Evolutionary conservation across 768 basidiomycete genomes (phyloP), one percentile per base, ranked within the genome.

Genomic region (Pilatotrama ljubarskyi): DNA sequence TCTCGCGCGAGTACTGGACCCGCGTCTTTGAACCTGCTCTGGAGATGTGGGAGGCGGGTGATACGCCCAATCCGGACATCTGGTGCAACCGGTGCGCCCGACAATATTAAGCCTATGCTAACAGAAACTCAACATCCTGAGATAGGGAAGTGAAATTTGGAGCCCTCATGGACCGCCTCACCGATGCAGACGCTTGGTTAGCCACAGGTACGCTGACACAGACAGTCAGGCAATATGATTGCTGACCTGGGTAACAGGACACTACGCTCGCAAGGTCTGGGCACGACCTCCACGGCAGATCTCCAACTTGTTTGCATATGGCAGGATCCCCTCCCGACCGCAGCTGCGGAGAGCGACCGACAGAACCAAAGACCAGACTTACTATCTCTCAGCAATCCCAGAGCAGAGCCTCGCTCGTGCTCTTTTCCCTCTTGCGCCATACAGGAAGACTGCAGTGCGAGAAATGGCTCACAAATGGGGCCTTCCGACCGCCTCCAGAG

Each of bases 51-150:
- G 83, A 89, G 68, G 63, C 72, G 3, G 95, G 95, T 0, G 71
- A 80, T 10, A 96, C 93, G 1, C 95, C 95, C 0, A 98, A 97
- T 73, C 94, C 95, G 0, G 95, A 98, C 69, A 86, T 98, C 1
- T 86, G 84, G 81, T 98, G 95, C 70, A 98, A 98, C 75, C 84
- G 76, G 93, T 91, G 50, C 52, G 75, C 60, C 58, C 32, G 15
- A 37, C 5, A 18, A 2, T n/a, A 6, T 32, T 15, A 1, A 3
- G 15, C 52, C 13, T 10, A 32, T 32, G 40, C 3, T 26, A 29
- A 47, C 26, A 26, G 10, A 9, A 24, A n/a, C n/a, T 49, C 58
- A 11, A 65, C 55, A 35, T 2, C 18, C 26, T 13, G 24, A 17
- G 5, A 4, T 60, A 95, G 92, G 69, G 90, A 94, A 72, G 90